These are phyloP conservation scores for Penicillium sp. DNA, from an alignment of 2,329 filamentous ascomycete genomes.

Conservation along the genomic window DNA sequence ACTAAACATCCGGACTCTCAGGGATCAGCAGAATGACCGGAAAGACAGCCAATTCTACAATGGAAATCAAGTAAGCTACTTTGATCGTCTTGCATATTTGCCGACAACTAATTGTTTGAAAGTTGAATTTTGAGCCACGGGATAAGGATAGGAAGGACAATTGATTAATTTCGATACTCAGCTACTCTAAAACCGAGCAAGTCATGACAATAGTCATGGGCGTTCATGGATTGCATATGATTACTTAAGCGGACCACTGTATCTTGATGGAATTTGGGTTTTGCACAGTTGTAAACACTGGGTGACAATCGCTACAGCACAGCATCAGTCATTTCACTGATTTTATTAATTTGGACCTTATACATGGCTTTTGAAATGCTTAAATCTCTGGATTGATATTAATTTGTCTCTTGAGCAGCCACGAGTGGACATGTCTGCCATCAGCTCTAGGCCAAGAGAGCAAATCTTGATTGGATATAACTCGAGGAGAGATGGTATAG, in stretches of 20 bases:
- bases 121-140: slow-evolving; percentile 70
- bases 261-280: neutral
- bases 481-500: slow-evolving; percentile 26
- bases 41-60: slow-evolving; percentile 78
- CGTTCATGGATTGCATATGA: neutral
- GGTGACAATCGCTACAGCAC: neutral
- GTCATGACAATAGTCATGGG: neutral
- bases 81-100: neutral
- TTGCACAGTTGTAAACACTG: neutral
- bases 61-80: slow-evolving; percentile 72
- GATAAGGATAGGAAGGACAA: slow-evolving; percentile 55
- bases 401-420: neutral
- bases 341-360: neutral
- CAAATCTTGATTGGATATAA: neutral
- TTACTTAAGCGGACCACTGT: neutral
- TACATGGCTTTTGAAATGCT: neutral
- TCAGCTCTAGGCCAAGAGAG: neutral
- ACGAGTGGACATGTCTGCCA: neutral
- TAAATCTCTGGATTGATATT: neutral
- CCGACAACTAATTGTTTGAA: slow-evolving; percentile 1
- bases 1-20: slow-evolving; percentile 53
- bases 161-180: slow-evolving; percentile 2
- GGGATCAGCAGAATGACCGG: slow-evolving; percentile 55
- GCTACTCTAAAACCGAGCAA: neutral
- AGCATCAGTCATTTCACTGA: neutral